phyloP scores from a whole-genome alignment of 345 rosid genomes.

The Alliaria petiolata region DNA sequence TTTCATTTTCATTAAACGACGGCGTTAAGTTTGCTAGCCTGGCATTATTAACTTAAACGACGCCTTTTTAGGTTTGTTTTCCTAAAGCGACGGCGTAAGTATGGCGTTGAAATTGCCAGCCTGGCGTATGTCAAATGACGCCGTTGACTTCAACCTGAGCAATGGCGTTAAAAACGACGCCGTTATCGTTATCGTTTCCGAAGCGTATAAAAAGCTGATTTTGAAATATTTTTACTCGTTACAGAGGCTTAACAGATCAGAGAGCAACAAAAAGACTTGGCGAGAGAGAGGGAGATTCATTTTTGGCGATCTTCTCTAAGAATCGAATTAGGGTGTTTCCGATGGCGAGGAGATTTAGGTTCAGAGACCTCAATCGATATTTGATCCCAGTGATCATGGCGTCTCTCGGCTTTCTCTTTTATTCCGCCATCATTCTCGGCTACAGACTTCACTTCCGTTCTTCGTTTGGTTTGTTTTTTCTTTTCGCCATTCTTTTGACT shows the following conservation, averaged over 20 bases:
- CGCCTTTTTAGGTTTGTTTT: neutral
- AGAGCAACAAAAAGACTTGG: neutral
- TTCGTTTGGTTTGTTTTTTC: slow-evolving; percentile 37
- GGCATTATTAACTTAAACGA: neutral
- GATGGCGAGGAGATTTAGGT: neutral
- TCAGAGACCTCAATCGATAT: neutral
- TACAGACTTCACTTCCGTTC: slow-evolving; percentile 39
- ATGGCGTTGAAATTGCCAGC: too few relatives aligned
- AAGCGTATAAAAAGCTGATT: neutral
- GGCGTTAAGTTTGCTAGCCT: neutral
- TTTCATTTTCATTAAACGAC: neutral
- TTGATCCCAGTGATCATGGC: neutral
- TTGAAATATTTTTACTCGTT: neutral
- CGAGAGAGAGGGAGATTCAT: neutral
- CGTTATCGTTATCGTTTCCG: neutral
- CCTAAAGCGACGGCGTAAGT: neutral
- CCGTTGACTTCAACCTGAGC: neutral
- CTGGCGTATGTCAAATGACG: neutral
- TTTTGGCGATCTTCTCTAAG: neutral
- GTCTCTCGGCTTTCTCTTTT: neutral
- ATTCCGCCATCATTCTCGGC: slow-evolving; percentile 36
- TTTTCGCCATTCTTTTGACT: slow-evolving; percentile 17
- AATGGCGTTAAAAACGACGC: neutral
- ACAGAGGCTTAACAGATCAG: neutral
- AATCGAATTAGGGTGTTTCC: neutral